phyloP scores from a whole-genome alignment of 2,329 filamentous ascomycete genomes.

The Uncinocarpus reesii region DNA sequence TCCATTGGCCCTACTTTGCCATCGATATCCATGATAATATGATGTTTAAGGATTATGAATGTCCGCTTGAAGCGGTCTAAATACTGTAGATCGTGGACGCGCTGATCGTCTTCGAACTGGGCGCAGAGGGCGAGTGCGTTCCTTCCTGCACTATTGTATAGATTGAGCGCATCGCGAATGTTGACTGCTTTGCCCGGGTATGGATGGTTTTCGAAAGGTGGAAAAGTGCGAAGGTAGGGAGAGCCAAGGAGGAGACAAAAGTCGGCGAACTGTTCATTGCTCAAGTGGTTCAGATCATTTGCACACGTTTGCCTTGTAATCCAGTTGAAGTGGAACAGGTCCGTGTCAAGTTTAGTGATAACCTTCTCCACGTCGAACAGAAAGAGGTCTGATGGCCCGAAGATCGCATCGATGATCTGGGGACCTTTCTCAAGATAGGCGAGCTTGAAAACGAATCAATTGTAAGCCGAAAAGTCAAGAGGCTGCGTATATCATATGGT shows the following conservation, averaged over 20 bases:
- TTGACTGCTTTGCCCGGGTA: slow-evolving; percentile 47
- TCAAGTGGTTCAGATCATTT: slow-evolving; percentile 53
- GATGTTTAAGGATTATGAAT: slow-evolving; percentile 75
- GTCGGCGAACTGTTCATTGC: slow-evolving; percentile 68
- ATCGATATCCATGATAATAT: slow-evolving; percentile 66
- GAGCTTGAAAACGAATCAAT: slow-evolving; percentile 35
- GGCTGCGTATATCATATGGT: not conserved
- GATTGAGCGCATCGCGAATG: slow-evolving; percentile 65
- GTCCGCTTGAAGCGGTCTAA: slow-evolving; percentile 78
- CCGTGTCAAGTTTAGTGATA: slow-evolving; percentile 48
- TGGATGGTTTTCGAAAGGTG: slow-evolving; percentile 57
- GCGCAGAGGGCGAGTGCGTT: slow-evolving; percentile 65
- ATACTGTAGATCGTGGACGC: slow-evolving; percentile 62
- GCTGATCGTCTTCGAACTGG: slow-evolving; percentile 68
- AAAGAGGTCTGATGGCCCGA: slow-evolving; percentile 74
- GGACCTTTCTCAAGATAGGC: slow-evolving; percentile 66
- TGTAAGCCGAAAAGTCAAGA: not conserved
- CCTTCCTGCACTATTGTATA: slow-evolving; percentile 56
- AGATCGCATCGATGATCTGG: slow-evolving; percentile 61
- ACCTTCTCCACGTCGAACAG: slow-evolving; percentile 73
- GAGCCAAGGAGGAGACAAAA: slow-evolving; percentile 74
- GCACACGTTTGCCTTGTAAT: slow-evolving; percentile 59
- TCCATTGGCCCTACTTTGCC: slow-evolving; percentile 69
- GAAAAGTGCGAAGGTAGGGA: slow-evolving; percentile 67
- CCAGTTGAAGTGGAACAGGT: slow-evolving; percentile 53